Conservation (phyloP, 345 rosid species). For the Cardamine chenopodiifolia region DNA sequence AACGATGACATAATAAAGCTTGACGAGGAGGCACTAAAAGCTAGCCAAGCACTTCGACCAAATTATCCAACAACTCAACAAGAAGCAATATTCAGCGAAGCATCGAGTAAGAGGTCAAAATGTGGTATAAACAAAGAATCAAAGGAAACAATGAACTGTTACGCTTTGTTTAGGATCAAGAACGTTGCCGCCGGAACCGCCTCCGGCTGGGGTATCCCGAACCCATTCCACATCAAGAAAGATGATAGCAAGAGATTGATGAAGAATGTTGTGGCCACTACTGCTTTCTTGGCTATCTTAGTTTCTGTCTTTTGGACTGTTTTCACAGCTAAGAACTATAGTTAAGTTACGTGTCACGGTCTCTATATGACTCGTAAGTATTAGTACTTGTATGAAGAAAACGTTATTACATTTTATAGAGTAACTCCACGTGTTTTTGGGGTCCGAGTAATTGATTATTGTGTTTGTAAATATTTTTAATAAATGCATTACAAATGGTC, state of each 20-base stretch:
- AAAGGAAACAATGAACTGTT: conserved; percentile 20
- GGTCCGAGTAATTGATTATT: not conserved
- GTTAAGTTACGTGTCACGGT: not conserved
- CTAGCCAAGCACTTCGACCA: conserved; percentile 33
- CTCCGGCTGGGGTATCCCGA: not conserved
- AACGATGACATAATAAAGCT: conserved; percentile 80
- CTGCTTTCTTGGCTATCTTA: conserved; percentile 26
- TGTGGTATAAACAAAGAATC: conserved; percentile 31
- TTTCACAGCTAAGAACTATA: not conserved
- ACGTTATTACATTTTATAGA: not conserved
- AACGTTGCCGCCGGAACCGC: not conserved
- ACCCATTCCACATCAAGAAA: conserved; percentile 28
- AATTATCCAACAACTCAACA: conserved; percentile 29
- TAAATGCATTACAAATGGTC: not conserved
- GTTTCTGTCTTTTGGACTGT: conserved; percentile 27
- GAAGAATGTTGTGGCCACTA: conserved; percentile 28
- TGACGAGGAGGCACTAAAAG: conserved; percentile 49
- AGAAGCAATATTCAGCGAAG: conserved; percentile 20
- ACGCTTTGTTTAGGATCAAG: conserved; percentile 33
- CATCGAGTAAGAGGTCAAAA: conserved; percentile 29
- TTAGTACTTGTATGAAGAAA: not conserved
- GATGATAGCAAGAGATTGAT: conserved; percentile 17
- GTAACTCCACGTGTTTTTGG: not conserved
- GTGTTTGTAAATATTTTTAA: not conserved
- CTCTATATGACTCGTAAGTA: not conserved